Base-by-base conservation (phyloP, 306 rosid species). In the Leucaena leucocephala region DNA sequence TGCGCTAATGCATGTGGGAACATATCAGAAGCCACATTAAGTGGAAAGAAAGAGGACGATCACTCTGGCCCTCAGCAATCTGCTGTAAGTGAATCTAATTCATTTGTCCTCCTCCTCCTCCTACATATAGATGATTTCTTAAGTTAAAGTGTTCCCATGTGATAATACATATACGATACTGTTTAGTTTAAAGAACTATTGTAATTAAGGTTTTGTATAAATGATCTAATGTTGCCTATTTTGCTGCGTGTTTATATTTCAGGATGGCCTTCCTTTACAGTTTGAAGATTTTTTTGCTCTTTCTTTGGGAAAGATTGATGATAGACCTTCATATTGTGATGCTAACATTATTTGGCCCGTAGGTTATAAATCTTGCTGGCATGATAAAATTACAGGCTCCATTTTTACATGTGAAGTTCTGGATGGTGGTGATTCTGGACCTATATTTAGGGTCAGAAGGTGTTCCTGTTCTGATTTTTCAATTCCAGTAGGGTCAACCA, bases 381-480 rank as follows among this genome's bases (percentile, higher is more conserved):
- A 96, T 80, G 99, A 96, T 85, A 90, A 70, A 80, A 81, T 93
- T 80, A 93, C 99, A 48, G 94, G 97, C 52, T 96, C 99, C 72
- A 82, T 93, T 74, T 96, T 93, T 79, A 81, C 87, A 55, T 88
- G 85, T 81, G 96, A 96, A 84, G 88, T 96, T 81, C 81, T 87
- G 76, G 93, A 93, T 68, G 99, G 98, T 58, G 98, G 97, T 78
- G 94, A 90, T 81, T 83, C 90, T 87, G 99, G 99, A 58, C 99
- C 99, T 77, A 54, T 84, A 80, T 96, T 93, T 82, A 93, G 80
- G 86, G 85, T 96, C 81, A 88, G 78, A 78, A 88, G 99, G 86
- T 74, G 86, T 82, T 80, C 96, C 7, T 96, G 99, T 88, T 91
- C 89, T 50, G 79, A 85, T 19, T 52, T 81, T 66, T 87, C 88